phyloP scores from a whole-genome alignment of 1,284 basidiomycete species.

The Ustilago esculenta region DNA sequence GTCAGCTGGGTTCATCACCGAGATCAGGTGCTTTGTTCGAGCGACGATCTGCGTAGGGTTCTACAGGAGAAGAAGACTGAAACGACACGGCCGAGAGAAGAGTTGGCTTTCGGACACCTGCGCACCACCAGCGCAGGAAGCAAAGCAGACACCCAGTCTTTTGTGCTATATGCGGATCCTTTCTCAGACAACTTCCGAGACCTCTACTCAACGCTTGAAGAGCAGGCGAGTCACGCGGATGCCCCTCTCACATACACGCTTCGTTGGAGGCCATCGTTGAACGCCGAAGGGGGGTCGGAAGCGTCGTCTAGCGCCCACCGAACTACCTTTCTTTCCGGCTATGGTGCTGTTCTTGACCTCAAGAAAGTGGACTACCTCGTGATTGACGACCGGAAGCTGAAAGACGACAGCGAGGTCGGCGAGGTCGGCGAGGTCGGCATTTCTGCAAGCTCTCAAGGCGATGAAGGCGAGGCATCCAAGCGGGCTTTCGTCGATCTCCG shows the following conservation, averaged over 20 bases:
- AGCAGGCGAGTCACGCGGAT: constrained; percentile 14
- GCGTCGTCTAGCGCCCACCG: neutral
- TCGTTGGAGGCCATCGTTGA: constrained; percentile 62
- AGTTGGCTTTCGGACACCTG: constrained; percentile 58
- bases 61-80: constrained; percentile 9
- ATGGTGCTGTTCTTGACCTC: constrained; percentile 88
- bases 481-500: constrained; percentile 5
- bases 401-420: constrained; percentile 34
- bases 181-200: constrained; percentile 49
- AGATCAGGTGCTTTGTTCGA: constrained; percentile 48
- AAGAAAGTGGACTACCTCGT: constrained; percentile 98
- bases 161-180: constrained; percentile 60
- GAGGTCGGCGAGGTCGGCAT: constrained; percentile 31
- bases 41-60: constrained; percentile 28
- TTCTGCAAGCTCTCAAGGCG: constrained; percentile 3
- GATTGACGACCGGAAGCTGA: constrained; percentile 69
- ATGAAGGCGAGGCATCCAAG: constrained; percentile 6
- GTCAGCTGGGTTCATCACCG: constrained; percentile 51
- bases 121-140: constrained; percentile 1
- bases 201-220: constrained; percentile 47
- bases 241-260: constrained; percentile 50
- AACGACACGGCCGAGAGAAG: neutral
- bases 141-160: neutral
- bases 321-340: constrained; percentile 76
- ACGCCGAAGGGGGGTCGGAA: neutral